phyloP scores from a whole-genome alignment of 108 stramenopile species.

The Skeletonema grethae region DNA sequence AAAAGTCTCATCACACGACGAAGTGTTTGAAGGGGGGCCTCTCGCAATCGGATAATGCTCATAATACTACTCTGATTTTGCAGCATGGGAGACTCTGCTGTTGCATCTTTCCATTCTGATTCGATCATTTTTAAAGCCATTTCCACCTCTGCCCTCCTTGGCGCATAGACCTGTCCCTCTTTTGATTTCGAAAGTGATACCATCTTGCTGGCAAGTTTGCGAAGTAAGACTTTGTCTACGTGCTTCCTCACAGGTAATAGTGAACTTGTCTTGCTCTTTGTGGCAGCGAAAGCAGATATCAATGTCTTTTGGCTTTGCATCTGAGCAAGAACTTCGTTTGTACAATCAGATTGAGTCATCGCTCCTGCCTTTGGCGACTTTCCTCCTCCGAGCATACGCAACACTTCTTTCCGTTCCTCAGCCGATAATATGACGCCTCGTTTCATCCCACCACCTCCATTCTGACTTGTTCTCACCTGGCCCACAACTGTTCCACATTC shows the following conservation, averaged over 20 bases:
- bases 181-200: slow-evolving; percentile 3
- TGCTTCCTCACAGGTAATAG: slow-evolving; percentile 71
- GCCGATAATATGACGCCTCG: slow-evolving; percentile 52
- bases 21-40: slow-evolving; percentile 61
- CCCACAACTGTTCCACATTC: slow-evolving; percentile 81
- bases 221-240: slow-evolving; percentile 52
- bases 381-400: slow-evolving; percentile 62
- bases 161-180: not conserved
- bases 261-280: slow-evolving; percentile 3
- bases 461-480: slow-evolving; percentile 22
- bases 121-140: slow-evolving; percentile 15
- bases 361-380: not conserved
- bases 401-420: slow-evolving; percentile 58
- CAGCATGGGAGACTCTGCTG: not conserved
- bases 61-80: slow-evolving; percentile 2
- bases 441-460: slow-evolving; percentile 8
- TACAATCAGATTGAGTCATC: slow-evolving; percentile 1
- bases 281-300: slow-evolving; percentile 20
- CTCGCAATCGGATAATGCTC: slow-evolving; percentile 56
- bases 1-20: slow-evolving; percentile 62
- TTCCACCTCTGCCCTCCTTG: slow-evolving; percentile 29
- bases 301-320: slow-evolving; percentile 81
- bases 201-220: slow-evolving; percentile 57
- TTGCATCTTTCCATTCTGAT: slow-evolving; percentile 14
- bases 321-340: slow-evolving; percentile 77